Percentiles rank a stretch among this genome's conserved stretches.
Conservation (phyloP, 371 early-diverging fungal genomes). For the Mucor velutinosus region DNA sequence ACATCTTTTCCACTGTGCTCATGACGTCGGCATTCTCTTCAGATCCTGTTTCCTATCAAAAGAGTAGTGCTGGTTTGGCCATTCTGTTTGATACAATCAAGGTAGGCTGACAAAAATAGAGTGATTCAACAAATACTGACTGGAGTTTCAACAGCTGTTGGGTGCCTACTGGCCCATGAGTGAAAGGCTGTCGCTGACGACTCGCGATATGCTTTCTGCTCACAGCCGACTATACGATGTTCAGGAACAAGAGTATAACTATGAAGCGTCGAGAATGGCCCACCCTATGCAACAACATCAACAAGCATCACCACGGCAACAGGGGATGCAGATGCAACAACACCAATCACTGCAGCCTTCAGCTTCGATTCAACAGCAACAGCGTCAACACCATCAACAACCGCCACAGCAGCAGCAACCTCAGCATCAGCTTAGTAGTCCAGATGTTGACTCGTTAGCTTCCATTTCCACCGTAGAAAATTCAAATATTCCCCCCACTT, state of each 20-base stretch:
- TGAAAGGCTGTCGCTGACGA: constrained; percentile 40
- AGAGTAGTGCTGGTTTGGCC: constrained; percentile 32
- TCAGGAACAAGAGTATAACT: constrained; percentile 14
- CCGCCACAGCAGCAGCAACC: neutral
- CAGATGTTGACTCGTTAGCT: constrained; percentile 1
- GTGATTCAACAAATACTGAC: neutral
- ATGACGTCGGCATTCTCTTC: constrained; percentile 51
- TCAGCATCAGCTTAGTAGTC: neutral
- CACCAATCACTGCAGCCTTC: neutral
- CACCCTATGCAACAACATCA: neutral
- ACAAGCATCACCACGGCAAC: neutral
- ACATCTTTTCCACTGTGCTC: constrained; percentile 47
- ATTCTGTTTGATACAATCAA: constrained; percentile 31
- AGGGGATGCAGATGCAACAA: neutral
- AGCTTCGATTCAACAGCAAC: neutral
- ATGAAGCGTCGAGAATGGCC: neutral
- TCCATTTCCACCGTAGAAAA: neutral
- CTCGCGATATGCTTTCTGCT: constrained; percentile 38
- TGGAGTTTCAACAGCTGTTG: constrained; percentile 1
- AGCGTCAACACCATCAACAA: neutral
- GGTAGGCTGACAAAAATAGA: neutral
- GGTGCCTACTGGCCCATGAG: constrained; percentile 51
- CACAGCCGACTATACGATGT: constrained; percentile 45
- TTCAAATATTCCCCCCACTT: neutral
- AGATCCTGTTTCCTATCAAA: constrained; percentile 32